Conservation (phyloP, 129 eudicot genomes). For the Lactuca sativa region DNA sequence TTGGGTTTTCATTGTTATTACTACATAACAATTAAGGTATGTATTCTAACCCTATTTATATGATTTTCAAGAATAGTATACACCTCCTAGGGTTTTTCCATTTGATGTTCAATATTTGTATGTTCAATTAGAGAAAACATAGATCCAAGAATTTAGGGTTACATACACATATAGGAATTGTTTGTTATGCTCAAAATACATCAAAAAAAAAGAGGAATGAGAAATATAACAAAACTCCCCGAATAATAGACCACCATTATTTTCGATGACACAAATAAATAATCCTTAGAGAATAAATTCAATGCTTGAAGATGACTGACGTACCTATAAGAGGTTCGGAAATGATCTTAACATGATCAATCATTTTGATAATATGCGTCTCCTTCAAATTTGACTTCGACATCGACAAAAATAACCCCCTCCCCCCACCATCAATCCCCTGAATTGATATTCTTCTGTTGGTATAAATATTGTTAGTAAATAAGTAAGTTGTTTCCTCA, state of each 20-base stretch:
- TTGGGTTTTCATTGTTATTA: too few relatives aligned
- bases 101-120: too few relatives aligned
- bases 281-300: not conserved
- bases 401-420: slow-evolving; percentile 63
- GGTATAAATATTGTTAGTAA: slow-evolving; percentile 81
- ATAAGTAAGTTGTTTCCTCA: slow-evolving; percentile 67
- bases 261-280: slow-evolving; percentile 8
- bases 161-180: too few relatives aligned
- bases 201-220: too few relatives aligned
- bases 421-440: slow-evolving; percentile 93
- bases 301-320: slow-evolving; percentile 6
- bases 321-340: slow-evolving; percentile 73
- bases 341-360: slow-evolving; percentile 32
- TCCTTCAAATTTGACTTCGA: slow-evolving; percentile 22
- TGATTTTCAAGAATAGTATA: too few relatives aligned
- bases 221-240: slow-evolving; percentile 17
- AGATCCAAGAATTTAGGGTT: too few relatives aligned
- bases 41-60: too few relatives aligned
- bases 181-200: too few relatives aligned
- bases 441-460: slow-evolving; percentile 93
- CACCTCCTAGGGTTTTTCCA: too few relatives aligned
- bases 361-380: slow-evolving; percentile 12
- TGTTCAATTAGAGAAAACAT: too few relatives aligned
- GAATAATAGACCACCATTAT: not conserved
- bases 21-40: too few relatives aligned